Evolutionary conservation across 2,329 filamentous ascomycete species (phyloP).

Genomic region (Fragosphaeria purpurea): DNA sequence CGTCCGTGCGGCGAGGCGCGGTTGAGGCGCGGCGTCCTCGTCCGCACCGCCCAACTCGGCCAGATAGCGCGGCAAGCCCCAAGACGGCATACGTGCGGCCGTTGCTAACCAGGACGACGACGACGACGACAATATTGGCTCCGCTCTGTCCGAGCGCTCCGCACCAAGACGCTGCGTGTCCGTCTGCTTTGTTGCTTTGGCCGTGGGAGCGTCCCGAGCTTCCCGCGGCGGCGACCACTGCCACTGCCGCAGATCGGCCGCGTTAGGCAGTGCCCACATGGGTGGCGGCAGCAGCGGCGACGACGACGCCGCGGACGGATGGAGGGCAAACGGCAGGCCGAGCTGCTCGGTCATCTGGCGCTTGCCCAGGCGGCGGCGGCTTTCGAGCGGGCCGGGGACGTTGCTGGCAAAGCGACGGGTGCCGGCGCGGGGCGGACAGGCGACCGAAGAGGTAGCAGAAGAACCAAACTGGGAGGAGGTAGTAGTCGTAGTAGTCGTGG

Average conservation of each 20-base stretch:
- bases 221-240: conserved; percentile 40
- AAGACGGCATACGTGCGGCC: too few relatives aligned
- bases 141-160: too few relatives aligned
- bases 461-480: conserved; percentile 16
- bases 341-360: conserved; percentile 43
- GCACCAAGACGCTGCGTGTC: not conserved
- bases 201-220: conserved; percentile 12
- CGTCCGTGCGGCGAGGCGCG: not conserved
- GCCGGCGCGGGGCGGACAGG: not conserved
- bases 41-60: conserved; percentile 1
- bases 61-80: conserved; percentile 8
- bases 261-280: conserved; percentile 36
- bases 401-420: conserved; percentile 25
- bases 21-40: not conserved
- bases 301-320: conserved; percentile 17
- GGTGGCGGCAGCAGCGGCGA: conserved; percentile 13
- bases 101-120: not conserved
- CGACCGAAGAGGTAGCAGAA: too few relatives aligned
- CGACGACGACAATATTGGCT: not conserved
- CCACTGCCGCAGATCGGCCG: conserved; percentile 37
- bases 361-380: conserved; percentile 40
- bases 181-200: conserved; percentile 6
- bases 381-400: conserved; percentile 45
- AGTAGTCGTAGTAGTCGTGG: not conserved
- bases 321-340: conserved; percentile 17